Base-by-base conservation (phyloP, 495 filamentous ascomycete species). In the Aspergillus asperescens region DNA sequence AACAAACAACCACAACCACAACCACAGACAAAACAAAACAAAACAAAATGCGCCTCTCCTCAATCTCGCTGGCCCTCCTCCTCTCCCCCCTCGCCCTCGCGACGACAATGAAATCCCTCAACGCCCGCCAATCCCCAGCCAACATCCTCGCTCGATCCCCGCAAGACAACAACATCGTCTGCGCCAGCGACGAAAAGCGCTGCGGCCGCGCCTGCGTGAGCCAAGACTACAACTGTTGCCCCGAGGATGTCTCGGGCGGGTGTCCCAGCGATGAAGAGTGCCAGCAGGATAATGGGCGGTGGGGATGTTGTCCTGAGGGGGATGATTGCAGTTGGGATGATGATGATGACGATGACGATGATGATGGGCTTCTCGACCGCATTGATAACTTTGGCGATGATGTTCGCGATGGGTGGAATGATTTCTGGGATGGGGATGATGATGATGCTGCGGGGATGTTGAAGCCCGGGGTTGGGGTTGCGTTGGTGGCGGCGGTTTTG, bases 401-500 rank as follows among this genome's bases (percentile, higher is more conserved):
- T 13, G 13, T 50, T 22, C n/a, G 18, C 23, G 48, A 50, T 15
- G 22, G 22, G 1, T 41, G 24, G 34, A 50, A 50, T 31, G 35
- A 50, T 50, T 19, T 50, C 24, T 29, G n/a, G 15, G 25, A 29
- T 41, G 48, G 25, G n/a, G 47, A 50, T 31, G 45, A 48, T 15
- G 39, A 42, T 20, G 48, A 50, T 31, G 48, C 48, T 12, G 48
- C 35, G 2, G 48, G 35, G 2, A 31, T 31, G n/a, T 29, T 41
- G 48, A 50, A 40, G 48, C 48, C 48, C n/a, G 48, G 35, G 5
- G n/a, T 31, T 41, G 38, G 35, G 10, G 35, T 50, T 50, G 48
- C 35, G 23, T 5, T 50, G 5, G 4, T 41, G 7, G 48, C 48
- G 7, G 23, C 48, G 7, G 24, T 50, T 41, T 35, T 40, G 12